Base-by-base conservation (phyloP, 108 stramenopile species). In the Aurantiochytrium sp. region DNA sequence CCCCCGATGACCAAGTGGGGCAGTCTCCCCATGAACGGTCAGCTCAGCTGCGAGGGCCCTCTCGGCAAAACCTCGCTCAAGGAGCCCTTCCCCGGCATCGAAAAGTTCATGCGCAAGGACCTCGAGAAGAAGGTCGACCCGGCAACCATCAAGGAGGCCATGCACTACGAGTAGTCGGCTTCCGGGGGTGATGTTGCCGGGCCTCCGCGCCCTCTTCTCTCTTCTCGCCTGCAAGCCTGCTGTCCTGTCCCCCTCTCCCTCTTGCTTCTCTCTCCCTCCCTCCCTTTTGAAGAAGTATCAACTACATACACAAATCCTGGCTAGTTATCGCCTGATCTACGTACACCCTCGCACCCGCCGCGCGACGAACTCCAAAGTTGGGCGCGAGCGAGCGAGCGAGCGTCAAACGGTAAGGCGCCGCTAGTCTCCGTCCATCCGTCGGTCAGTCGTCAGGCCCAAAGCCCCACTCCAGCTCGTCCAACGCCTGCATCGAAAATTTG, bases 1-100 rank as follows among this genome's bases (percentile, higher is more conserved):
- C 93, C 92, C 42, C 95, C 96, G 42, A 97, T 99, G 95, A 98
- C 98, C 48, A 96, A 95, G 88, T 99, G 98, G 98, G 99, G 99
- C 90, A 96, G 95, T 87, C 92, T 98, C 85, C 98, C 99, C 17
- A 97, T 99, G 97, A 99, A 99, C 91, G 99, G 99, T 87, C 99
- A 99, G 93, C 97, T 98, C 53, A 95, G 94, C 85, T 99, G 98
- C 92, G 99, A 99, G 93, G 99, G 99, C 55, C 99, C 99, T 22
- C 89, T 94, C 68, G 99, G 99, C 52, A 99, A 99, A 94, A 98
- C 97, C 19, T 91, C 92, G 37, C 89, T 97, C 52, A 85, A 91
- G 85, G 93, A 93, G 50, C 85, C 87, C 17, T 95, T 94, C 27
- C 95, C 94, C 4, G 92, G 92, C 86, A 81, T 81, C 2, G 73